Base-by-base conservation (phyloP, 495 filamentous ascomycete species). In the Cudoniella acicularis region DNA sequence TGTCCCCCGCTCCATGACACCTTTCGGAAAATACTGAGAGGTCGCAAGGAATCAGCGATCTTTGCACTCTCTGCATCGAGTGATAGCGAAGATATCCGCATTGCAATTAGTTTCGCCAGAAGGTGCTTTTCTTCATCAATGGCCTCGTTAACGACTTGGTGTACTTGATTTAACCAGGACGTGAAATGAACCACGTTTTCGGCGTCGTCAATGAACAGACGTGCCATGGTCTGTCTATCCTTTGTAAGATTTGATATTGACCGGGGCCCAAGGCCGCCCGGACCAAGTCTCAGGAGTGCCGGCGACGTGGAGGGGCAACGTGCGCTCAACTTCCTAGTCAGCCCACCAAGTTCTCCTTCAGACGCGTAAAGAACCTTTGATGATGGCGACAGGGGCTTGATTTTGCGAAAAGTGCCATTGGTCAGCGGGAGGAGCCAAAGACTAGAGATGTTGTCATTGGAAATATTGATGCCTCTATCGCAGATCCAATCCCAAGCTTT, bases 351-450 rank as follows among this genome's bases (percentile, higher is more conserved):
- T 42, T 49, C 41, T 10, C 62, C 52, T 4, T 8, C 2, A 2
- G 62, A 53, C 27, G 62, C 57, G 22, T 57, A 53, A 46, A 30
- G 27, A 2, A 55, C 27, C 17, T 42, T n/a, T 23, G 52, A 60
- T 6, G 22, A 26, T 52, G 30, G 36, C 9, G 24, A 18, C 30
- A 52, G 4, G 13, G 48, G 61, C 36, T 49, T 63, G 21, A 73
- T 42, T 50, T 62, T 73, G 21, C 64, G 66, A 52, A 68, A 59
- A 18, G 43, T 50, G 23, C 65, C 49, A 27, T 61, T 66, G 13
- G 45, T 60, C 2, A 66, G 50, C 6, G 72, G 72, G 24, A 74
- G 47, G 9, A 74, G 58, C 71, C 71, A 74, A 20, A 74, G 54
- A 30, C 23, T 22, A 43, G 58, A 55, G 8, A 68, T 18, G 2